Base-by-base conservation (phyloP, 371 early-diverging fungal genomes). In the Mortierella sp. region DNA sequence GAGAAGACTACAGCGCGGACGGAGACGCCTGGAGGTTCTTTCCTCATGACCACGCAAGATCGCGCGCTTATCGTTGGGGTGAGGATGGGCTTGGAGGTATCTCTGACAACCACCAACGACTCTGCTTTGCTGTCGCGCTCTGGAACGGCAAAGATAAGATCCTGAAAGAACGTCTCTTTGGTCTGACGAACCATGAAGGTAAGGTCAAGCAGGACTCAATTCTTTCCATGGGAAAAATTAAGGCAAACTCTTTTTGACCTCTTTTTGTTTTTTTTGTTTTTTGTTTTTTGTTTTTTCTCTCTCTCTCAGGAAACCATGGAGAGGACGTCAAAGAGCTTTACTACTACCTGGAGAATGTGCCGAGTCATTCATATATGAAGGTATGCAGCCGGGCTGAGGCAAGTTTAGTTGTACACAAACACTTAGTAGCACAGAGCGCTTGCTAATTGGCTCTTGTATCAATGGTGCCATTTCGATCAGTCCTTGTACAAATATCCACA, bases 331-430 rank as follows among this genome's bases (percentile, higher is more conserved):
- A 77, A 26, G 79, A 77, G 43, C 61, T 77, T 3, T 72, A 77
- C 43, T 77, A 77, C 51, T 77, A 77, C 58, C 63, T 77, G 29
- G 79, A 77, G 12, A 72, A 56, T 60, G 68, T 69, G 4, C 79
- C 79, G 0, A 77, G 72, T 14, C 79, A 77, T 50, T 77, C 79
- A 28, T 77, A 77, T 62, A 77, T 77, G 79, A 77, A 77, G 70
- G 79, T 72, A 62, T 48, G 59, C 23, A 23, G 37, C 5, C 9
- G 37, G 37, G 37, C 37, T 37, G 37, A 9, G 37, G 37, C 21
- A 6, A 50, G n/a, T 50, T n/a, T 14, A 16, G 21, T 50, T 21
- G n/a, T 46, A 46, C 21, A 2, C 5, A 21, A 50, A 16, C 21
- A 21, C 14, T 46, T 12, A 46, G 46, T 37, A 37, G 37, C 37